Evolutionary conservation across 371 early-diverging fungal species (phyloP).

Genomic region (Mucor piriformis): DNA sequence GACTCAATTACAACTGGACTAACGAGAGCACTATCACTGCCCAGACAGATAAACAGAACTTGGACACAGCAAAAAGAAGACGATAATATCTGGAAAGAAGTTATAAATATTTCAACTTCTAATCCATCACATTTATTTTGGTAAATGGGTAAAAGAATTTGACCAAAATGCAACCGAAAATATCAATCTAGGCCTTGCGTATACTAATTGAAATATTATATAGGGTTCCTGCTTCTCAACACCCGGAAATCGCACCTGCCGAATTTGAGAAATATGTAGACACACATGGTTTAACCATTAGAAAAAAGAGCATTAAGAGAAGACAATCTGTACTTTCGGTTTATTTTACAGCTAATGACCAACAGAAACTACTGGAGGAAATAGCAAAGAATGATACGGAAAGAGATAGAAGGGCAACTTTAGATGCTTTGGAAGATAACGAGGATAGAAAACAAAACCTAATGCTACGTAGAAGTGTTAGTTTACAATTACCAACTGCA

Average conservation of each 20-base stretch:
- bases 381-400: not conserved
- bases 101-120: conserved; percentile 45
- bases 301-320: conserved; percentile 33
- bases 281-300: conserved; percentile 39
- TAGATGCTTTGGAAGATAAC: conserved; percentile 8
- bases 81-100: conserved; percentile 30
- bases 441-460: conserved; percentile 19
- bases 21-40: conserved; percentile 33
- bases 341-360: conserved; percentile 50
- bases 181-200: not conserved
- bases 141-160: conserved; percentile 28
- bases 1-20: conserved; percentile 23
- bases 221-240: conserved; percentile 67
- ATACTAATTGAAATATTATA: not conserved
- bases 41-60: conserved; percentile 21
- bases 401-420: not conserved
- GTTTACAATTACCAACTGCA: conserved; percentile 41
- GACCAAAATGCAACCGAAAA: not conserved
- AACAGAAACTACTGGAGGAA: conserved; percentile 34
- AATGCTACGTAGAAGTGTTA: conserved; percentile 50
- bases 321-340: conserved; percentile 56
- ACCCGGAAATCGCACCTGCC: conserved; percentile 64
- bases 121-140: conserved; percentile 57
- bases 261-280: conserved; percentile 59
- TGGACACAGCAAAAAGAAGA: not conserved